phyloP scores from a whole-genome alignment of 2,329 filamentous ascomycete genomes.

The Xylariaceae sp. region DNA sequence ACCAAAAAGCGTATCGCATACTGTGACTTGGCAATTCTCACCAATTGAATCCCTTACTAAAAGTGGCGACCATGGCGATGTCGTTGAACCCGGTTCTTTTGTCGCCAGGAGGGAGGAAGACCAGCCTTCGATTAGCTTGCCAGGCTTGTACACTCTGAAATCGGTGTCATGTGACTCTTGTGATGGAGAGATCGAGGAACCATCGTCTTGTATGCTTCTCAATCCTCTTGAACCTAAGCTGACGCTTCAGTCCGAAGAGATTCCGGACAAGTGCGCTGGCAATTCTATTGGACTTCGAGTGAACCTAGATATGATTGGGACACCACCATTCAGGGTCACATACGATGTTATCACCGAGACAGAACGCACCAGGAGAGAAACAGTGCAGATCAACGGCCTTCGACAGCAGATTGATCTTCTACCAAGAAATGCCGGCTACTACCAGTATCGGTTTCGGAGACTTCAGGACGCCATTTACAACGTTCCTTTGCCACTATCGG shows the following conservation, averaged over 20 bases:
- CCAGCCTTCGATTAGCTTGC: constrained; percentile 69
- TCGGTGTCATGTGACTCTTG: constrained; percentile 81
- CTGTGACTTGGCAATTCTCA: constrained; percentile 80
- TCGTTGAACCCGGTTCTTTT: constrained; percentile 60
- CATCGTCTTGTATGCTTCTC: constrained; percentile 87
- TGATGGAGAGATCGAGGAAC: constrained; percentile 86
- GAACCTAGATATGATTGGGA: constrained; percentile 86
- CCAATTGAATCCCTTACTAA: constrained; percentile 70
- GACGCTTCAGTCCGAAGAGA: constrained; percentile 73
- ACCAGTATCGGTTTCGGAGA: constrained; percentile 81
- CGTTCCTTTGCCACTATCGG: constrained; percentile 42
- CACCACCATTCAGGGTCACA: constrained; percentile 82
- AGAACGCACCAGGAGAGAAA: constrained; percentile 55
- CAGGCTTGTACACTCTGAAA: constrained; percentile 85
- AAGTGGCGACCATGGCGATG: constrained; percentile 68
- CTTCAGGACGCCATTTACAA: constrained; percentile 84
- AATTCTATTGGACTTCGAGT: constrained; percentile 90
- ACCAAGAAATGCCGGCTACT: constrained; percentile 78
- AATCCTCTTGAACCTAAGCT: constrained; percentile 89
- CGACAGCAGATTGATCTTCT: constrained; percentile 84
- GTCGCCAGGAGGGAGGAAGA: constrained; percentile 64
- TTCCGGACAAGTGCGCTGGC: constrained; percentile 92
- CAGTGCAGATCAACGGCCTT: constrained; percentile 66
- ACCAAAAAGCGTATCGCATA: constrained; percentile 67
- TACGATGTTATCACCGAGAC: constrained; percentile 74